Evolutionary conservation across 352 stramenopile species (phyloP), one percentile per base, ranked within the genome.

Genomic region (Phytophthora idaei): DNA sequence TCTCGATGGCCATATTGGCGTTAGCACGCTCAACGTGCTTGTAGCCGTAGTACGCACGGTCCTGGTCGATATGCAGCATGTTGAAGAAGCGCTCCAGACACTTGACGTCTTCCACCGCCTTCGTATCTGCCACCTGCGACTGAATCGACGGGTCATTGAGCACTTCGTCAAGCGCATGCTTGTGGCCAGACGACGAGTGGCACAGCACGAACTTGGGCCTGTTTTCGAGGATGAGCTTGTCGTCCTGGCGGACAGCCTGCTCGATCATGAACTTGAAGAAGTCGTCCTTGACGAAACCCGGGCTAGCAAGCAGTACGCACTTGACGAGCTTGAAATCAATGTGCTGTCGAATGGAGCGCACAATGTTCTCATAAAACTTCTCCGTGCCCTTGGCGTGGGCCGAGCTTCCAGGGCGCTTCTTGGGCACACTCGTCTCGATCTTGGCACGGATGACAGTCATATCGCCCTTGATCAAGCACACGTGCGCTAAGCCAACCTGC

Each of bases 271-370:
- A 99, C 76, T 98, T 97, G 78, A 97, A 97, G 77, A 99, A 99
- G 66, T 99, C 97, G 63, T 99, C 97, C 71, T 99, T 99, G 61
- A 98, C 90, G 55, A 98, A 99, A 14, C 97, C 97, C 12, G 97
- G 97, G 64, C 90, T 98, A 47, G 93, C 98, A 3, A 99, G 59
- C 57, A 99, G 73, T 57, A 99, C 83, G 57, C 90, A 97, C 76
- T 99, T 99, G 69, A 99, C 87, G 34, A 98, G 92, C 61, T 91
- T 89, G 61, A 99, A 99, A 77, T 99, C 94, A 29, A 99, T 90
- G 76, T 99, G 93, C 64, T 95, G 87, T 57, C 98, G 83, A 68
- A 99, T 90, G 4, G 95, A 97, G 65, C 94, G 89, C 77, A 99
- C 98, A 39, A 99, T 89, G 49, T 96, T 97, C 64, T 98, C 91